Evolutionary conservation across 1,284 basidiomycete genomes (phyloP).

Genomic region (Sporisorium reilianum): DNA sequence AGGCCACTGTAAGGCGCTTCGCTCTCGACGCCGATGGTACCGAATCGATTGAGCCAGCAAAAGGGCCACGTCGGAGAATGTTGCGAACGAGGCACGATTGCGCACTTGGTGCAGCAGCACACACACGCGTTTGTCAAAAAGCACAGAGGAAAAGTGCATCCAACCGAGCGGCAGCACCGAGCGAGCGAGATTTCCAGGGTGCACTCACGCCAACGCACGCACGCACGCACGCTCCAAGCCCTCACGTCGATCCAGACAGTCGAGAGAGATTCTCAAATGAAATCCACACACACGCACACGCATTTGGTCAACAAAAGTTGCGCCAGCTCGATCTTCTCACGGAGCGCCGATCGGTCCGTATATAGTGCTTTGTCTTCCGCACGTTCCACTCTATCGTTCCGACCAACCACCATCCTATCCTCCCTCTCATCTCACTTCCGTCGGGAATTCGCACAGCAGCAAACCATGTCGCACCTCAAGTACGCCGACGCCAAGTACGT

Average conservation of each 20-base stretch:
- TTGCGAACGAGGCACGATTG: slow-evolving; percentile 9
- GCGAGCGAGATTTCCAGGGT: slow-evolving; percentile 14
- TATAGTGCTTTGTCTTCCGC: background rate
- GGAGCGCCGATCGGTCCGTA: slow-evolving; percentile 3
- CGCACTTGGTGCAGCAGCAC: slow-evolving; percentile 10
- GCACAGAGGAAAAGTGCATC: slow-evolving; percentile 3
- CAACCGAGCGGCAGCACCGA: background rate
- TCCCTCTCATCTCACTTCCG: background rate
- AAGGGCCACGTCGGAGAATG: slow-evolving; percentile 7
- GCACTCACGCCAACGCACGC: slow-evolving; percentile 1
- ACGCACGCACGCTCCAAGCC: background rate
- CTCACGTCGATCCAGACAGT: background rate
- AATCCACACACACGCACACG: background rate
- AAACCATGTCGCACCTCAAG: slow-evolving; percentile 58
- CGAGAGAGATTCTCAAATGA: background rate
- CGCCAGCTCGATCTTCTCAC: background rate
- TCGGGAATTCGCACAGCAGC: background rate
- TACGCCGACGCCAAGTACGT: slow-evolving; percentile 65
- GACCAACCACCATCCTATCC: slow-evolving; percentile 10
- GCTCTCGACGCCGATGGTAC: slow-evolving; percentile 3
- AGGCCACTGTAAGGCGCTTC: background rate
- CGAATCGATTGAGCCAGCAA: too few species aligned
- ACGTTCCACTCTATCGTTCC: background rate
- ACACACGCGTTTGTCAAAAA: background rate
- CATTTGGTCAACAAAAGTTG: background rate